phyloP scores from a whole-genome alignment of 108 stramenopile genomes.

The Craspedostauros australis region DNA sequence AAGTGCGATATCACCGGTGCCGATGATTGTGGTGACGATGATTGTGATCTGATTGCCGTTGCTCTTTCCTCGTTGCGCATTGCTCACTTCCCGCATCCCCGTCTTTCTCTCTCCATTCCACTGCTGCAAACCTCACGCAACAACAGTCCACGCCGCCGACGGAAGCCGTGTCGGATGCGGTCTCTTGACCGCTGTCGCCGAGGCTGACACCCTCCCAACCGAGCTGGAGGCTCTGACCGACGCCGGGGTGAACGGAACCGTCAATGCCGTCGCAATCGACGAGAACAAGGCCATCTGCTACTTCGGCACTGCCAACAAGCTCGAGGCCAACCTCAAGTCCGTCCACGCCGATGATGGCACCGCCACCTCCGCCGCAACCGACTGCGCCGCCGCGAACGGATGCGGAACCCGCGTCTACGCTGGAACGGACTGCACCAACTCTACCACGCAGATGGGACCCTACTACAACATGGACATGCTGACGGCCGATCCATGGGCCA shows the following conservation, averaged over 20 bases:
- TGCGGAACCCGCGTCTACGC: constrained; percentile 32
- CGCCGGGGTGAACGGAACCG: background rate
- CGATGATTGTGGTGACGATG: too few relatives aligned
- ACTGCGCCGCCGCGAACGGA: constrained; percentile 13
- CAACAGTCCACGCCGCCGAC: constrained; percentile 22
- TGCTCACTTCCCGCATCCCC: too few relatives aligned
- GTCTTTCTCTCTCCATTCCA: too few relatives aligned
- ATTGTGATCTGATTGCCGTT: too few relatives aligned
- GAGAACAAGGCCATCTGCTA: constrained; percentile 4
- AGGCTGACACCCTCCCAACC: background rate
- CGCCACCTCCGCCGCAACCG: background rate
- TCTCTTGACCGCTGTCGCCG: too few relatives aligned
- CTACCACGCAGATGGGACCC: constrained; percentile 21
- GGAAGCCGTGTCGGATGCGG: constrained; percentile 27
- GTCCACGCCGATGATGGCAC: background rate
- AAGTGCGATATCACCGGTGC: too few relatives aligned
- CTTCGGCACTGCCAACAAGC: constrained; percentile 6
- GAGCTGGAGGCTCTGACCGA: background rate
- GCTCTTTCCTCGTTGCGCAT: too few relatives aligned
- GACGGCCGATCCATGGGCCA: constrained; percentile 10
- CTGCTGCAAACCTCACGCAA: too few relatives aligned
- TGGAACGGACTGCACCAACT: constrained; percentile 21
- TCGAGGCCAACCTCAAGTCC: constrained; percentile 1
- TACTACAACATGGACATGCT: constrained; percentile 8
- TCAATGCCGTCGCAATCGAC: background rate